Percentiles rank a stretch among this genome's conserved stretches.
These are phyloP conservation scores for Neofusicoccum sp. DNA, from an alignment of 2,329 filamentous ascomycete genomes.

Conservation along the genomic window DNA sequence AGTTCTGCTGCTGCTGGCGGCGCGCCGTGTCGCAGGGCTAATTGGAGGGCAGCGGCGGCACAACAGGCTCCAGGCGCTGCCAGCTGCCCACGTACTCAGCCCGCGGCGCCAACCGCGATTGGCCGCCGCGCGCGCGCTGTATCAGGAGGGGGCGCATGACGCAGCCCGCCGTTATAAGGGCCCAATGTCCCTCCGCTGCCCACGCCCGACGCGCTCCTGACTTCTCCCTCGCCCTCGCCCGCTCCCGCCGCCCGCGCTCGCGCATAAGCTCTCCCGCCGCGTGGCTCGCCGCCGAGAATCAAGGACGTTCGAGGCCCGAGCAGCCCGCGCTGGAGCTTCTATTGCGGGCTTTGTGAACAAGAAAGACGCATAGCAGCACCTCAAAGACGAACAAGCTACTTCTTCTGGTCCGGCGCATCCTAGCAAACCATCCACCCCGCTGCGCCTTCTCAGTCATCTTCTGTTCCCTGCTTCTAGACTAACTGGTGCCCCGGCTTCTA, in stretches of 20 bases:
- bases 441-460: too few relatives aligned
- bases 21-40: background rate
- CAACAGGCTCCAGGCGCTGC: background rate
- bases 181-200: background rate
- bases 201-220: background rate
- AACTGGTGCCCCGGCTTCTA: too few relatives aligned
- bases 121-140: background rate
- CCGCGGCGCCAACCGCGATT: background rate
- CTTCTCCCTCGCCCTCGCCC: background rate
- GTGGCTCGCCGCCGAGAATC: background rate
- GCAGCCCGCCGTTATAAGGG: conserved; percentile 7
- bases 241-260: background rate
- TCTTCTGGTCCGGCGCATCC: too few relatives aligned
- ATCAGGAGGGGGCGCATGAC: conserved; percentile 4
- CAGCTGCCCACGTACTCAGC: background rate
- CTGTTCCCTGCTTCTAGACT: too few relatives aligned
- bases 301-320: conserved; percentile 8
- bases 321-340: background rate
- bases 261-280: background rate
- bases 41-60: background rate
- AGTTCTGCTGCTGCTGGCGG: background rate
- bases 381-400: too few relatives aligned
- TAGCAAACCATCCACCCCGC: too few relatives aligned
- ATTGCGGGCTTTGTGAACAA: background rate
- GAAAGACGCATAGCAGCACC: background rate